These are phyloP conservation scores for Conoideocrella luteorostrata DNA, from an alignment of 2,329 filamentous ascomycete genomes.

Conservation along the genomic window DNA sequence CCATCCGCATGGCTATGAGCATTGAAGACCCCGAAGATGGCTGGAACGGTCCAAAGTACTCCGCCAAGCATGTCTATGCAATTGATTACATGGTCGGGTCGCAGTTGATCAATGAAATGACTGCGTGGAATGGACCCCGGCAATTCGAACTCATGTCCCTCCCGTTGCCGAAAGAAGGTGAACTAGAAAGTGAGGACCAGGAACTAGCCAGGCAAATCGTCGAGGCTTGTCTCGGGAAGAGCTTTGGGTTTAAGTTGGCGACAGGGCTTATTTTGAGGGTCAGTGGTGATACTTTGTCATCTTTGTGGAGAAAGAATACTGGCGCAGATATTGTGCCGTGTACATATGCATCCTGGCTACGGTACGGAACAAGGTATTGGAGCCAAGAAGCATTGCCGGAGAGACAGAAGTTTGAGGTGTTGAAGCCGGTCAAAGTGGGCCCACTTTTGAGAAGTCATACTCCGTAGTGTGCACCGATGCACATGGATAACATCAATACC, in stretches of 20 bases:
- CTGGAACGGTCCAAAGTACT: constrained; percentile 50
- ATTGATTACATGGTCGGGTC: constrained; percentile 44
- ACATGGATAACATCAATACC: too few relatives aligned
- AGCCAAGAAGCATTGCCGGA: constrained; percentile 34
- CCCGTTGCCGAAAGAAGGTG: constrained; percentile 27
- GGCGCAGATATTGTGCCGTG: constrained; percentile 42
- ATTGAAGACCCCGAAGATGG: constrained; percentile 41
- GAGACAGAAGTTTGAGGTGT: constrained; percentile 24
- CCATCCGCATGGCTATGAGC: constrained; percentile 43
- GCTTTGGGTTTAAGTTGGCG: constrained; percentile 50
- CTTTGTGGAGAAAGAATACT: constrained; percentile 43
- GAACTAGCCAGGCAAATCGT: constrained; percentile 42
- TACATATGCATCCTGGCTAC: constrained; percentile 50
- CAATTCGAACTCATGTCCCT: constrained; percentile 44
- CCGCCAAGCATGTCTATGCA: constrained; percentile 39
- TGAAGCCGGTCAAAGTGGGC: constrained; percentile 34
- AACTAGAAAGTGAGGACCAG: constrained; percentile 33
- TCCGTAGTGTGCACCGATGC: too few relatives aligned
- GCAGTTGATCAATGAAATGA: constrained; percentile 47
- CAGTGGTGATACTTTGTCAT: constrained; percentile 43
- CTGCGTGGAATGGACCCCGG: constrained; percentile 41
- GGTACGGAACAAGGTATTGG: constrained; percentile 43
- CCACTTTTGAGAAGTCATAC: constrained; percentile 12
- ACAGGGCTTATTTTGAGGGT: constrained; percentile 47
- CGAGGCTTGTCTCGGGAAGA: constrained; percentile 39